Evolutionary conservation across 2,329 filamentous ascomycete species (phyloP), one percentile per base, ranked within the genome.

Genomic region (Anisogramma anomala): DNA sequence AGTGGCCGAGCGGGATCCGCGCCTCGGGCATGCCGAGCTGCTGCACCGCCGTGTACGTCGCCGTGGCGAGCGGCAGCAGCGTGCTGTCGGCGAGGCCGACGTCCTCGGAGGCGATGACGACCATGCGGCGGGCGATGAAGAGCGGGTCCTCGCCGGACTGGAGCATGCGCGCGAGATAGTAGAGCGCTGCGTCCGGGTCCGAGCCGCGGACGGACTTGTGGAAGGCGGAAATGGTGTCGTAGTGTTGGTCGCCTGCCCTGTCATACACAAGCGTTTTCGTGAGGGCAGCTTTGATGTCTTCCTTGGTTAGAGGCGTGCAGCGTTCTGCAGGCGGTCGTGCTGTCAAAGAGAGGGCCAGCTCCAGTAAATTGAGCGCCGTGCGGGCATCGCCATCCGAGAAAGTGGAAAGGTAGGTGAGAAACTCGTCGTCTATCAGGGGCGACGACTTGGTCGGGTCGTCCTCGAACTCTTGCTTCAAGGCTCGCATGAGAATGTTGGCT

Each of bases 241-340:
- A 98, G 63, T 96, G 91, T 58, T 94, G 86, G 61, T 98, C 91
- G 39, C 91, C 89, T 0, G 84, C 84, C 41, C 91, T 79, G 60
- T 98, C 91, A 62, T 96, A 96, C 11, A 96, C 87, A 2, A 96
- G 69, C 0, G 89, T 96, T 57, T 88, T 88, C 2, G 89, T 96
- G 8, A 98, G 69, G 2, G 83, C 74, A 1, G 77, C 68, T 57
- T 94, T 94, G 56, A 98, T 77, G 44, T 78, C 74, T 5, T 82
- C 78, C 48, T 81, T 77, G 0, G 84, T 91, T 48, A 82, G 78
- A 8, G 68, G 48, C 1, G 46, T n/a, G n/a, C 48, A 13, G 8
- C 30, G 27, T 30, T 35, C 23, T 18, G 40, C 42, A 32, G 22
- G 18, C 11, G 51, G 38, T 17, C 51, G 52, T 17, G 60, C 58